These are phyloP conservation scores for Larix kaempferi DNA, from an alignment of 75 land plant species.

Conservation along the genomic window DNA sequence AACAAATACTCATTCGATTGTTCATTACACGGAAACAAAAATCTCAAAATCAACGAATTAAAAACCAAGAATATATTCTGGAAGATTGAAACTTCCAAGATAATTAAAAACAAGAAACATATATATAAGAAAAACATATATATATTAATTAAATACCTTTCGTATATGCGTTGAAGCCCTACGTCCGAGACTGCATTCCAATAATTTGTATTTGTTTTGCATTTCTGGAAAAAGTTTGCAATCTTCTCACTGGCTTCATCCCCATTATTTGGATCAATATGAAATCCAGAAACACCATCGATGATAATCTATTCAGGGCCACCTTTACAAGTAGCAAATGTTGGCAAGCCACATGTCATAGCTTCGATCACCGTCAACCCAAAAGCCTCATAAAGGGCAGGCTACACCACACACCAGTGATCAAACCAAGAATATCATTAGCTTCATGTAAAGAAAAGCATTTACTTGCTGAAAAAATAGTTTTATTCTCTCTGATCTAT, in stretches of 20 bases:
- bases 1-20: too few species aligned
- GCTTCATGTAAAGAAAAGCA: too few species aligned
- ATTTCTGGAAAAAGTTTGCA: conserved; percentile 78
- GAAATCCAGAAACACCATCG: conserved; percentile 92
- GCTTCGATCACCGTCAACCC: conserved; percentile 96
- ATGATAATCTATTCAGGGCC: conserved; percentile 94
- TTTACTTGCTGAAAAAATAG: too few species aligned
- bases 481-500: too few species aligned
- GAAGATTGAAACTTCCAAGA: too few species aligned
- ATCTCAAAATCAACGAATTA: too few species aligned
- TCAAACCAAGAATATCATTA: background rate
- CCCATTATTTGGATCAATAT: conserved; percentile 79
- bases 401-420: conserved; percentile 32
- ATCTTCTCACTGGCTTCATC: conserved; percentile 65
- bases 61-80: too few species aligned
- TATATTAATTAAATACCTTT: conserved; percentile 49
- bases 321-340: conserved; percentile 91
- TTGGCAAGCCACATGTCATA: conserved; percentile 94
- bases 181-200: conserved; percentile 73
- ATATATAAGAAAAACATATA: too few species aligned
- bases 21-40: too few species aligned
- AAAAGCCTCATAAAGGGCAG: conserved; percentile 97
- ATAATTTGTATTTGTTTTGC: conserved; percentile 38
- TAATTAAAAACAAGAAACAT: too few species aligned
- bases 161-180: conserved; percentile 69